Evolutionary conservation across 176 grass and related monocot genomes (phyloP), one percentile per base, ranked within the genome.

Genomic region (Melocanna baccifera): DNA sequence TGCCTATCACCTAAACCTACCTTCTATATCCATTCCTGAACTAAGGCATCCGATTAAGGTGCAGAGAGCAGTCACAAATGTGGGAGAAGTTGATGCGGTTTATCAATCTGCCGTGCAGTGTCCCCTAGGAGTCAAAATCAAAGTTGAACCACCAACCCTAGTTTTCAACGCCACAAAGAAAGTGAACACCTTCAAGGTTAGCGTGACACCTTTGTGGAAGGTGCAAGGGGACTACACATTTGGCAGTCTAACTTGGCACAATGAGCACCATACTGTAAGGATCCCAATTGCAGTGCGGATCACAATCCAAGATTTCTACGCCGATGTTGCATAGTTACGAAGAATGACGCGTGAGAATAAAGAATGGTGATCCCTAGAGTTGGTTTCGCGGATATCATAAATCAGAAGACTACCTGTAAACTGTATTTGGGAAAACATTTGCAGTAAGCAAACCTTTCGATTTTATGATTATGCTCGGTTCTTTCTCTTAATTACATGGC

Each of bases 1-100:
- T 16, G 59, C 40, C 6, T 81, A 87, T 76, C n/a, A 88, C 63
- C 69, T 88, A 18, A 91, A 88, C 76, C 76, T 91, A 5, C 85
- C 81, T 75, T 75, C 85, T 4, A 88, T 91, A 45, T 61, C 76
- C 12, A 85, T 91, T 85, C 85, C 89, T 26, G 43, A 91, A 46
- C 85, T 91, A 39, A 88, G 67, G 66, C 29, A 43, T 10, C 22
- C 30, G 1, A 45, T 73, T 34, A 85, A 73, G 32, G 69, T 87
- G 71, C 55, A 16, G 47, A 30, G 85, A 72, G 83, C 61, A 20
- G 85, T 87, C 32, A 85, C 89, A 12, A 87, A 88, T 55, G 81
- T 91, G 0, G 85, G 89, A 12, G 8, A 74, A 22, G 85, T 80
- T 1, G 25, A 85, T 56, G 85, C 69, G 15, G 76, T 81, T 41